Percentiles rank a stretch among this genome's conserved stretches.
These are phyloP conservation scores for Chenopodium berlandieri DNA, from an alignment of 148 eudicot genomes.

Conservation along the genomic window DNA sequence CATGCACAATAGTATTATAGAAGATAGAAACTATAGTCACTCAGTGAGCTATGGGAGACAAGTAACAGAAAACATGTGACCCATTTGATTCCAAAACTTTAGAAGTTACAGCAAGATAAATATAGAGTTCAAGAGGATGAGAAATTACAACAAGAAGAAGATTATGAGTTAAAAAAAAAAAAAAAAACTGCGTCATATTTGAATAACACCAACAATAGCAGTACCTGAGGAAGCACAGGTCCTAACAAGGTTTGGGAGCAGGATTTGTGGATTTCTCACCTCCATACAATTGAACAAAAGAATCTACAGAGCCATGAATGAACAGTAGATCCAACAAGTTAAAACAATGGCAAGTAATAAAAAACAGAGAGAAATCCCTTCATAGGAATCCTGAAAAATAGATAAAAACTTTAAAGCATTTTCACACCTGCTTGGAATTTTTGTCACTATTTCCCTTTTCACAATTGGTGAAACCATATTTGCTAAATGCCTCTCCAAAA, in stretches of 20 bases:
- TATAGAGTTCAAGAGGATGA: not conserved
- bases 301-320: conserved; percentile 40
- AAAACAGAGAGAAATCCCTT: not conserved
- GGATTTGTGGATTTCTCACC: conserved; percentile 68
- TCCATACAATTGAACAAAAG: conserved; percentile 92
- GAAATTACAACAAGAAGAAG: not conserved
- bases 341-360: not conserved
- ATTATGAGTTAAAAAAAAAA: not conserved
- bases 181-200: not conserved
- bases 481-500: conserved; percentile 19
- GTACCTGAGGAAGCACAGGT: conserved; percentile 78
- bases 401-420: not conserved
- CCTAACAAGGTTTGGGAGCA: conserved; percentile 68
- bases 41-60: not conserved
- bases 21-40: not conserved
- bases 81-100: not conserved
- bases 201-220: conserved; percentile 7
- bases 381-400: no score
- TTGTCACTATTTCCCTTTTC: conserved; percentile 24
- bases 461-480: conserved; percentile 35
- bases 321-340: conserved; percentile 1
- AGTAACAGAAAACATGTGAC: not conserved
- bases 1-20: not conserved
- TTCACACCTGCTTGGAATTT: conserved; percentile 46
- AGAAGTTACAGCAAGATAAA: not conserved